phyloP scores from a whole-genome alignment of 306 rosid species.

The Dryas octopetala region DNA sequence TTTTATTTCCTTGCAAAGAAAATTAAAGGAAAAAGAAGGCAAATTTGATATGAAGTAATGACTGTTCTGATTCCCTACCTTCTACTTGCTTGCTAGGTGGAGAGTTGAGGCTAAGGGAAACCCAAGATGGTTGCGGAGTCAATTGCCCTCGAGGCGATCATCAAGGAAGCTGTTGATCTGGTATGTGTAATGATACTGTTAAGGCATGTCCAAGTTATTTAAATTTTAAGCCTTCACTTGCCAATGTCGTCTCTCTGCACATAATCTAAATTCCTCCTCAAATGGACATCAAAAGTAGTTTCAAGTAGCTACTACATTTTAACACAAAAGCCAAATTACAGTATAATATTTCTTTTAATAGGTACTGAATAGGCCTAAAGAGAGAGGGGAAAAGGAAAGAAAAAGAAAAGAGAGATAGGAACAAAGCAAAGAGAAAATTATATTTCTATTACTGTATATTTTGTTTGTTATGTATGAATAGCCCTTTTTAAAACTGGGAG shows the following conservation, averaged over 20 bases:
- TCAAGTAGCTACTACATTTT: no score
- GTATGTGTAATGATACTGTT: constrained; percentile 31
- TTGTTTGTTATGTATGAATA: not conserved
- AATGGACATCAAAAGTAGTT: not conserved
- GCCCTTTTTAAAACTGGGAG: constrained; percentile 20
- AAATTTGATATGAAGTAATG: not conserved
- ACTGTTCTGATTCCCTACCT: constrained; percentile 1
- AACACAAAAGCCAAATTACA: no score
- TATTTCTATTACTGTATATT: not conserved
- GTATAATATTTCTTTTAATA: no score
- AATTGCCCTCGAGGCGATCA: constrained; percentile 51
- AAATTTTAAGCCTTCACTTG: not conserved
- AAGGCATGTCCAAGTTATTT: not conserved
- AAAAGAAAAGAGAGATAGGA: no score
- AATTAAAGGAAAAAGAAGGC: not conserved
- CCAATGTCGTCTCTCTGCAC: no score
- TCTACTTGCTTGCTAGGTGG: constrained; percentile 25
- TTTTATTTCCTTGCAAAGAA: not conserved
- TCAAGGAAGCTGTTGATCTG: constrained; percentile 67
- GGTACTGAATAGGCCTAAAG: no score
- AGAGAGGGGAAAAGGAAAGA: no score
- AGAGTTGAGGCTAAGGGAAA: constrained; percentile 18
- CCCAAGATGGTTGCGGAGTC: constrained; percentile 43
- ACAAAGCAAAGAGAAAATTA: no score
- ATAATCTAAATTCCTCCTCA: not conserved